phyloP scores from a whole-genome alignment of 257 asterid species.

The Solanum habrochaites region DNA sequence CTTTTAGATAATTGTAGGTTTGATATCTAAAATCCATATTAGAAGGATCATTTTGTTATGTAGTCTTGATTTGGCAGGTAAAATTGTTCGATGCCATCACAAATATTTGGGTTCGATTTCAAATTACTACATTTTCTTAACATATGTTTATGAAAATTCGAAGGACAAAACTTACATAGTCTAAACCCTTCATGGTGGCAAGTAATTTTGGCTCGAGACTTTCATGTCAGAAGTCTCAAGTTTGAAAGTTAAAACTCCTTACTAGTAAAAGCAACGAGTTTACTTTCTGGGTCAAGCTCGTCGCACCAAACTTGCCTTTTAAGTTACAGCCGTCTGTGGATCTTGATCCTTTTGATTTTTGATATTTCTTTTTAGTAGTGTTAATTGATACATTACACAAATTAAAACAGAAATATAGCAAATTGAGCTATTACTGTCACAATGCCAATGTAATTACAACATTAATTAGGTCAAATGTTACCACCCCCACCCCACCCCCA shows the following conservation, averaged over 20 bases:
- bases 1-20: neutral
- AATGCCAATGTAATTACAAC: neutral
- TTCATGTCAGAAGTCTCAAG: too few relatives aligned
- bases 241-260: too few relatives aligned
- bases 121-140: too few relatives aligned
- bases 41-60: neutral
- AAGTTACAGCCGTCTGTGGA: too few relatives aligned
- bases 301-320: rapidly evolving
- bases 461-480: neutral
- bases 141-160: too few relatives aligned
- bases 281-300: too few relatives aligned
- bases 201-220: rapidly evolving
- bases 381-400: too few relatives aligned
- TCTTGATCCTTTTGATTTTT: too few relatives aligned
- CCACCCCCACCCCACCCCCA: neutral
- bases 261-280: too few relatives aligned
- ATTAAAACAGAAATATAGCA: neutral
- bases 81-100: neutral
- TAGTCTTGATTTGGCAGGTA: neutral
- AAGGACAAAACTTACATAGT: too few relatives aligned
- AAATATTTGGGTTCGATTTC: neutral
- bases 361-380: too few relatives aligned
- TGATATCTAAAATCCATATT: neutral
- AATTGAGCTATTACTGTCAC: neutral
- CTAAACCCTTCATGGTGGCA: rapidly evolving